Percentiles rank a stretch among this genome's conserved stretches.
phyloP scores from a whole-genome alignment of 2,329 filamentous ascomycete genomes.

The Ophiostoma quercus region DNA sequence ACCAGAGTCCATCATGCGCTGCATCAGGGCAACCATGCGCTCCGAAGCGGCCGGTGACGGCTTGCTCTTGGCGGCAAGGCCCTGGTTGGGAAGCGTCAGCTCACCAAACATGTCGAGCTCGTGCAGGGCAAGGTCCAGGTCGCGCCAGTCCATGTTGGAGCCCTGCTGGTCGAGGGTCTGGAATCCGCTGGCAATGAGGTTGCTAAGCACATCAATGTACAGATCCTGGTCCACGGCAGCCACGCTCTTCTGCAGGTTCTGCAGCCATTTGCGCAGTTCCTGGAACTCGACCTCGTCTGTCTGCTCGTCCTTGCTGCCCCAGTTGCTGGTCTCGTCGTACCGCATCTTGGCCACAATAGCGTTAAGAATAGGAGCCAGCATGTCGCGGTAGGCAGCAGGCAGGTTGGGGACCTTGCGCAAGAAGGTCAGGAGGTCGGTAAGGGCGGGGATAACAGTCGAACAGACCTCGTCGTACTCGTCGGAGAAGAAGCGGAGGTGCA shows the following conservation, averaged over 20 bases:
- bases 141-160: conserved; percentile 81
- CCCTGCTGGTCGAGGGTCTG: conserved; percentile 69
- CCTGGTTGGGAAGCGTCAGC: conserved; percentile 80
- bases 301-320: conserved; percentile 90
- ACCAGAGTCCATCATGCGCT: conserved; percentile 87
- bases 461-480: conserved; percentile 98
- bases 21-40: conserved; percentile 85
- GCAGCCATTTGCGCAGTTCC: conserved; percentile 82
- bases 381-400: conserved; percentile 69
- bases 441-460: conserved; percentile 86
- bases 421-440: conserved; percentile 88
- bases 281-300: conserved; percentile 97
- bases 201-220: conserved; percentile 83
- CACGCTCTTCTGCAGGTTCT: conserved; percentile 87
- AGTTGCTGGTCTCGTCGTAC: conserved; percentile 89
- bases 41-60: conserved; percentile 75
- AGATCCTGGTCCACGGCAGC: conserved; percentile 82
- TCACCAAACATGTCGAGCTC: conserved; percentile 97
- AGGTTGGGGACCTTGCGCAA: conserved; percentile 73
- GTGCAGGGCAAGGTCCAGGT: conserved; percentile 86
- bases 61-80: conserved; percentile 78
- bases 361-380: conserved; percentile 82
- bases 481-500: conserved; percentile 87
- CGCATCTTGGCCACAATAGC: conserved; percentile 95
- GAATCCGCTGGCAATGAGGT: conserved; percentile 83